Conservation (phyloP, 805 yeast species). For the Candida cerambycidarum region DNA sequence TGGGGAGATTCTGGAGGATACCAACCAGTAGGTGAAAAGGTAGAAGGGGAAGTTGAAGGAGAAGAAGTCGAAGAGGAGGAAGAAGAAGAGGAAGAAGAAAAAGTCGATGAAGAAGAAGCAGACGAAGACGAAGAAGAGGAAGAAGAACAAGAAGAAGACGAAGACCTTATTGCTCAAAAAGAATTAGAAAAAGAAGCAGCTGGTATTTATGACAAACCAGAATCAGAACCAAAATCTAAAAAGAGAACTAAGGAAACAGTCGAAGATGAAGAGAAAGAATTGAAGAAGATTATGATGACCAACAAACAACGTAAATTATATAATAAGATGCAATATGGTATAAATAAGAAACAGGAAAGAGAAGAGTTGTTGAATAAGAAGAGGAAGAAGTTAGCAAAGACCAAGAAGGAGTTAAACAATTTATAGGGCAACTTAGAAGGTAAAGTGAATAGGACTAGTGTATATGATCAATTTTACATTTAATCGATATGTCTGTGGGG, state of each 20-base stretch:
- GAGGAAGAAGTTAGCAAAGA: conserved; percentile 68
- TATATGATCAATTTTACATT: no score
- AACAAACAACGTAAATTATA: conserved; percentile 93
- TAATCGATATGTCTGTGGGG: no score
- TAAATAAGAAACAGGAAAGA: conserved; percentile 77
- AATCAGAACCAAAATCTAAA: conserved; percentile 24
- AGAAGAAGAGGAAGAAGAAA: conserved; percentile 56
- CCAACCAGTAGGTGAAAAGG: conserved; percentile 60
- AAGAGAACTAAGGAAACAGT: conserved; percentile 42
- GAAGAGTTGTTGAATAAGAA: conserved; percentile 66
- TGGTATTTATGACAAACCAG: conserved; percentile 67
- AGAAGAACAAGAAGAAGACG: conserved; percentile 85
- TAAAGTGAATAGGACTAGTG: neutral
- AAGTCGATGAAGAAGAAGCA: conserved; percentile 41
- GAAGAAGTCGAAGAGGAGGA: conserved; percentile 41
- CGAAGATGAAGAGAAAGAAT: conserved; percentile 80
- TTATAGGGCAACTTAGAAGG: conserved; percentile 1
- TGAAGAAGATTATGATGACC: conserved; percentile 96
- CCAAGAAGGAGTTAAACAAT: conserved; percentile 43
- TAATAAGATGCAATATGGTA: conserved; percentile 92
- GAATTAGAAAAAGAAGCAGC: conserved; percentile 78
- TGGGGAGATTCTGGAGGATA: conserved; percentile 97
- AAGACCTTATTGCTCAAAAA: conserved; percentile 74
- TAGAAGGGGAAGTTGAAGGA: conserved; percentile 48
- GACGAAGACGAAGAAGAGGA: conserved; percentile 55